Conservation (phyloP, 73 alveolate genomes). For the Paramecium biaurelia region DNA sequence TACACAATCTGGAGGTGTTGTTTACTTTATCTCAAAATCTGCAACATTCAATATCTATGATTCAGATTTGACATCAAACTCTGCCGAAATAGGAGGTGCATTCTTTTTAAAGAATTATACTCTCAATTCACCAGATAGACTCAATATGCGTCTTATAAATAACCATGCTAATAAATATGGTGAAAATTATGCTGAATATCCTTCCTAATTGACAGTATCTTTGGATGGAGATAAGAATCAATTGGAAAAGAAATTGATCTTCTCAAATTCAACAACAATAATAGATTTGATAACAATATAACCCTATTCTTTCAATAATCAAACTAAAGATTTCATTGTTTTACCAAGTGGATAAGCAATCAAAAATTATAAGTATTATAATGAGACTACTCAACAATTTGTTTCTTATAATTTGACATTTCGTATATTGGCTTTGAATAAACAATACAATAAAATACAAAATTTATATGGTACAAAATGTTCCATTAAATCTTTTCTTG, state of each 20-base stretch:
- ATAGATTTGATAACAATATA: not conserved
- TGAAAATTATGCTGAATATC: not conserved
- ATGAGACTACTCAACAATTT: not conserved
- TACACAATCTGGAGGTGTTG: not conserved
- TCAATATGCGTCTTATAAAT: not conserved
- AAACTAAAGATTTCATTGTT: not conserved
- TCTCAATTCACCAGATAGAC: not conserved
- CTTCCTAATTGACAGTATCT: not conserved
- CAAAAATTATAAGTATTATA: not conserved
- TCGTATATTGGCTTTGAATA: not conserved
- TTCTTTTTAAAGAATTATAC: not conserved
- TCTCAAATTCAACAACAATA: not conserved
- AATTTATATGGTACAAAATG: not conserved
- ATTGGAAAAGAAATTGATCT: not conserved
- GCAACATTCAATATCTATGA: not conserved
- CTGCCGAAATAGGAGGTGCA: constrained; percentile 38
- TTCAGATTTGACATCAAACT: not conserved
- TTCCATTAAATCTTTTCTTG: not conserved
- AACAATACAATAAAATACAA: not conserved
- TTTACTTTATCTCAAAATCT: not conserved
- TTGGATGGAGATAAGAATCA: not conserved
- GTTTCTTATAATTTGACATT: constrained; percentile 7
- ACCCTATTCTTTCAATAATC: not conserved
- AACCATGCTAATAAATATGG: not conserved
- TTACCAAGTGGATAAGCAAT: constrained; percentile 8